A percentile compares a stretch with the other conserved stretches of the same genome.
These are phyloP conservation scores for Cymbopogon flexuosus DNA, from an alignment of 202 grass and related monocot genomes.

Conservation along the genomic window DNA sequence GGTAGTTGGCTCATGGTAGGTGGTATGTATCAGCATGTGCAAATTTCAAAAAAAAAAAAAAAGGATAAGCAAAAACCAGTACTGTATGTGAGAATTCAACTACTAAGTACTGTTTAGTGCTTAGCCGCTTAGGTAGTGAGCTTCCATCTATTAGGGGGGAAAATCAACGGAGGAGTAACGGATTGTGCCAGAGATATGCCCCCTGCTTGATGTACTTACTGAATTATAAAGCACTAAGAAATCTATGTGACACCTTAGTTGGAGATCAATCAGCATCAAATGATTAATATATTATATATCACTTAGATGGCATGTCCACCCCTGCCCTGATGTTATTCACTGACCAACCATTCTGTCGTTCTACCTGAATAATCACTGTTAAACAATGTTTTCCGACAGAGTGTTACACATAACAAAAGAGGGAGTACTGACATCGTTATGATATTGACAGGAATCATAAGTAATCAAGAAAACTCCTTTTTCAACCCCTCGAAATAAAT, in stretches of 20 bases:
- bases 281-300: neutral
- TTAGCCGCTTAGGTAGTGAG: neutral
- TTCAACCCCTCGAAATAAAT: neutral
- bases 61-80: neutral
- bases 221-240: neutral
- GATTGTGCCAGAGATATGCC: neutral
- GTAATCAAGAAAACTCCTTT: neutral
- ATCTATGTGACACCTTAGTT: constrained; percentile 12
- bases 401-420: neutral
- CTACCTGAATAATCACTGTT: neutral
- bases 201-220: neutral
- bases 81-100: neutral
- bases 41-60: too few relatives aligned
- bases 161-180: neutral
- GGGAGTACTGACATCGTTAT: neutral
- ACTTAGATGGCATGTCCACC: neutral
- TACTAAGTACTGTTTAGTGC: neutral
- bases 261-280: constrained; percentile 41
- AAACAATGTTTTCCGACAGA: neutral
- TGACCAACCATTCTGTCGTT: neutral
- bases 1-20: neutral
- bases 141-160: neutral
- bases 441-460: neutral
- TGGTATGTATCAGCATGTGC: neutral
- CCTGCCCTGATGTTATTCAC: neutral